These are phyloP conservation scores for Yamadazyma taylorii DNA, from an alignment of 1,139 yeast species.

Conservation along the genomic window DNA sequence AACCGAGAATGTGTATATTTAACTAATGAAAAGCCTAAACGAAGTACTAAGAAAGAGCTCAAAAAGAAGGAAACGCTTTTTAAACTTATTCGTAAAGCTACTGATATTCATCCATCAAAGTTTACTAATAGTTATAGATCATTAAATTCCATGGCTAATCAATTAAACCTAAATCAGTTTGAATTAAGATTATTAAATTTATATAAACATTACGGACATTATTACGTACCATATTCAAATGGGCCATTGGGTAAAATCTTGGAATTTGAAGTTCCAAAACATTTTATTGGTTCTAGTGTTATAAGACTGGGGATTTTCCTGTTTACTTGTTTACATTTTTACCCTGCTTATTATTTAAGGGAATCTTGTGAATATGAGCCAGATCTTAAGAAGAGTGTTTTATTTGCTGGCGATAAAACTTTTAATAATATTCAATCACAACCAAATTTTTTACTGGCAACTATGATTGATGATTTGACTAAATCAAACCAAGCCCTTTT, in stretches of 20 bases:
- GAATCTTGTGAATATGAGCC: not conserved
- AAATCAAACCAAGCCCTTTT: not conserved
- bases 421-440: no score
- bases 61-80: not conserved
- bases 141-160: conserved; percentile 5
- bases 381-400: no score
- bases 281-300: conserved; percentile 1
- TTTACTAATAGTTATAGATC: not conserved
- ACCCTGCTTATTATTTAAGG: conserved; percentile 1
- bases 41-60: not conserved
- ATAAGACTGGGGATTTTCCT: conserved; percentile 5
- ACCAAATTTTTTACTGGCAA: no score
- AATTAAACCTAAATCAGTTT: conserved; percentile 2
- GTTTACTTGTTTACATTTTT: conserved; percentile 5
- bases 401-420: no score
- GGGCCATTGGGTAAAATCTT: conserved; percentile 2
- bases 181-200: conserved; percentile 6
- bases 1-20: conserved; percentile 30
- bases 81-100: not conserved
- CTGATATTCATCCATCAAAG: not conserved
- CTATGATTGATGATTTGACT: no score
- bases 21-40: conserved; percentile 1
- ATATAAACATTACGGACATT: not conserved
- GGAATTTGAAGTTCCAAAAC: not conserved
- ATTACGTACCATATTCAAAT: conserved; percentile 1